These are phyloP conservation scores for Cymbopogon citratus DNA, from an alignment of 176 grass and related monocot genomes.

Conservation along the genomic window DNA sequence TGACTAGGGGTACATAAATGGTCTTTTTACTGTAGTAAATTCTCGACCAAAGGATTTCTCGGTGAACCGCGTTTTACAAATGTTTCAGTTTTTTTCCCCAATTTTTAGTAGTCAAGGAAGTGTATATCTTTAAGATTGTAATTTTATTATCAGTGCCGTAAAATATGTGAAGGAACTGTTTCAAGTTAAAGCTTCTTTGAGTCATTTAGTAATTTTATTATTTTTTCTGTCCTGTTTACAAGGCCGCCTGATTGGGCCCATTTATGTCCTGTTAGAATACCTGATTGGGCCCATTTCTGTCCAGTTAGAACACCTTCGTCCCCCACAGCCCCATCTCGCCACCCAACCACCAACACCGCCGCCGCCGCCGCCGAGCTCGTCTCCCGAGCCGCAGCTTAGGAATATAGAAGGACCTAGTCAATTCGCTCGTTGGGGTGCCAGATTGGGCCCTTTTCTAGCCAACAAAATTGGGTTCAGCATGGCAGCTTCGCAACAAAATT, in stretches of 20 bases:
- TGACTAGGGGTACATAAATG: neutral
- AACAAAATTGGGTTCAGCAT: no score
- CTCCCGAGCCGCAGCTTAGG: neutral
- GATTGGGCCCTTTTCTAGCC: neutral
- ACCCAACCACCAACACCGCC: neutral
- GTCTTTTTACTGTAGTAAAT: neutral
- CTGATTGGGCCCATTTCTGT: no score
- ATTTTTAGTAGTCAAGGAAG: neutral
- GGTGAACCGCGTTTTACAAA: neutral
- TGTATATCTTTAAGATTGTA: neutral
- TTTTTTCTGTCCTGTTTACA: neutral
- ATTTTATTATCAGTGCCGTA: neutral
- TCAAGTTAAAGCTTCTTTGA: neutral
- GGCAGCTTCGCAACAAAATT: neutral
- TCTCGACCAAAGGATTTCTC: neutral
- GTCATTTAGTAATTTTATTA: no score
- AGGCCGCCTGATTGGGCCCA: neutral
- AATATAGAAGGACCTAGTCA: neutral
- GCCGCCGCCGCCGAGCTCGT: neutral
- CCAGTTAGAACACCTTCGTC: no score
- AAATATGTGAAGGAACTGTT: neutral
- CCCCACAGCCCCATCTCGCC: neutral
- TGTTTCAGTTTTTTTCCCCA: neutral
- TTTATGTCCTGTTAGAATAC: no score
- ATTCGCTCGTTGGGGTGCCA: neutral